Base-by-base conservation (phyloP, 257 asterid genomes). In the Eucommia ulmoides region DNA sequence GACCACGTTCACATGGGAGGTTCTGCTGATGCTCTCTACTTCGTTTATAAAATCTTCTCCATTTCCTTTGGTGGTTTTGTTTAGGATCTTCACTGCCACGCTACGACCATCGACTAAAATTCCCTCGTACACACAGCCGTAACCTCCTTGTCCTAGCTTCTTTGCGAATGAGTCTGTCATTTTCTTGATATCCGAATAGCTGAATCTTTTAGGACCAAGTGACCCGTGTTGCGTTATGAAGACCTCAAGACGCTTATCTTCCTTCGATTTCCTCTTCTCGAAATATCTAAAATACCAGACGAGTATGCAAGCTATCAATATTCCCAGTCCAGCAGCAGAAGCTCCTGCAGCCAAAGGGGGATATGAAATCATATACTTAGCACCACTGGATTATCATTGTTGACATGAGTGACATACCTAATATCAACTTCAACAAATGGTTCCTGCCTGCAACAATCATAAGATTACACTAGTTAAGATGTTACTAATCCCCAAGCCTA, bases 1-100 rank as follows among this genome's bases (percentile, higher is more conserved):
- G 49, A 77, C 94, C 7, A 82, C 71, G 55, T 76, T 79, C 15
- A 76, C 81, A 53, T 74, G 89, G 41, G 89, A 82, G 41, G 89
- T 76, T 68, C 57, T 65, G 14, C 85, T 69, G 49, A 82, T 74
- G 57, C 83, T 79, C 1, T 77, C 70, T 11, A 82, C 88, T 51
- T 82, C 93, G 16, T 79, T 82, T 10, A 76, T 58, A 64, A 79
- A 79, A 1, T 76, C 83, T 56, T 76, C 79, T 0, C 44, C 44
- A 35, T 17, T 10, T 2, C 14, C 44, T 1, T 35, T n/a, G n/a
- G n/a, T 35, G 11, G 44, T 10, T 35, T 35, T 11, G 15, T 11
- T 35, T 11, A 35, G 16, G 16, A 35, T 17, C 44, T 35, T 35
- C 14, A 35, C 44, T 35, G 44, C 44, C 5, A 35, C 44, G 1